phyloP scores from a whole-genome alignment of 805 yeast species.

The Metahyphopichia silvanorum region DNA sequence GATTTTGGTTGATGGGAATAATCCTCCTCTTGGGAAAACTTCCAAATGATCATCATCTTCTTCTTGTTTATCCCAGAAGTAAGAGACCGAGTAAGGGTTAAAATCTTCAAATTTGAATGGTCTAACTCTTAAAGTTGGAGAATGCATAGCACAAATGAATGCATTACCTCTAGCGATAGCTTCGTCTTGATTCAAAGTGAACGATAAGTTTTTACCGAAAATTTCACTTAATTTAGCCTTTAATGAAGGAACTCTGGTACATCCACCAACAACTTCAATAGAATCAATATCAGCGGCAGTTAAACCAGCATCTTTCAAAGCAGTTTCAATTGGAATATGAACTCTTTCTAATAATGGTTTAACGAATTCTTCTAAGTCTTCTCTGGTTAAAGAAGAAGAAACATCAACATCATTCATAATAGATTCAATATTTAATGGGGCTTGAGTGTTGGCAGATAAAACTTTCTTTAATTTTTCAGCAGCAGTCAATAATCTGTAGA shows the following conservation, averaged over 20 bases:
- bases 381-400: slow-evolving; percentile 83
- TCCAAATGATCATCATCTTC: slow-evolving; percentile 91
- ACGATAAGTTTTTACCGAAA: slow-evolving; percentile 82
- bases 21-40: slow-evolving; percentile 93
- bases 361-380: slow-evolving; percentile 87
- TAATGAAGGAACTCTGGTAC: slow-evolving; percentile 94
- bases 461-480: slow-evolving; percentile 95
- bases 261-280: slow-evolving; percentile 96
- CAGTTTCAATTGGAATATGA: slow-evolving; percentile 72
- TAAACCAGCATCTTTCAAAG: slow-evolving; percentile 77
- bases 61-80: slow-evolving; percentile 90
- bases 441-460: slow-evolving; percentile 89
- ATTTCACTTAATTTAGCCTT: slow-evolving; percentile 77
- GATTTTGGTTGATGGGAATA: slow-evolving; percentile 92
- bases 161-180: slow-evolving; percentile 99
- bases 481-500: slow-evolving; percentile 86
- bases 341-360: slow-evolving; percentile 77
- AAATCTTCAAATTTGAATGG: slow-evolving; percentile 97
- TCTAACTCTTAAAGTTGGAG: slow-evolving; percentile 97
- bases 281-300: slow-evolving; percentile 74
- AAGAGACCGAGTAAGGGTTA: slow-evolving; percentile 89
- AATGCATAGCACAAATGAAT: slow-evolving; percentile 97
- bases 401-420: slow-evolving; percentile 97
- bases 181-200: slow-evolving; percentile 98
- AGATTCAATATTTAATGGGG: slow-evolving; percentile 94